Evolutionary conservation across 2,329 filamentous ascomycete genomes (phyloP).

Genomic region (Gremmenia infestans): DNA sequence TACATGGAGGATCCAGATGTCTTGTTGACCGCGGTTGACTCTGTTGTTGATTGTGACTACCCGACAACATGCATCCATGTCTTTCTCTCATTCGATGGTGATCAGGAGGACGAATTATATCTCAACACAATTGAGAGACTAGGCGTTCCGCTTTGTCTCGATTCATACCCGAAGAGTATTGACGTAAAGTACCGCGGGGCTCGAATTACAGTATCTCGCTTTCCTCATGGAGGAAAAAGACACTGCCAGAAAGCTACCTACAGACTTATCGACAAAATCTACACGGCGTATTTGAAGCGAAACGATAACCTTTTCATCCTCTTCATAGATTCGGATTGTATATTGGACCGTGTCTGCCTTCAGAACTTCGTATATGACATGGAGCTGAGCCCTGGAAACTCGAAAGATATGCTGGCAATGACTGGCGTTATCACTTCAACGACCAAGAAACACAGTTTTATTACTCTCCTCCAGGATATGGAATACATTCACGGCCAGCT

Average conservation of each 20-base stretch:
- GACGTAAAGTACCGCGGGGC: constrained; percentile 80
- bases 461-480: constrained; percentile 94
- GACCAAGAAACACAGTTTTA: constrained; percentile 78
- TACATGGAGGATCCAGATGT: constrained; percentile 88
- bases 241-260: constrained; percentile 93
- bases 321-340: constrained; percentile 97
- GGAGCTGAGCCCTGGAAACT: constrained; percentile 91
- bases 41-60: constrained; percentile 90
- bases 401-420: constrained; percentile 92
- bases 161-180: constrained; percentile 82
- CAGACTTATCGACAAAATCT: constrained; percentile 88
- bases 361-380: constrained; percentile 99
- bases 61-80: constrained; percentile 88
- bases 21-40: constrained; percentile 81
- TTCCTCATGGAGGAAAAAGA: constrained; percentile 88
- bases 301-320: constrained; percentile 93
- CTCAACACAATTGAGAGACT: constrained; percentile 80
- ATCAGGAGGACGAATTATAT: constrained; percentile 83
- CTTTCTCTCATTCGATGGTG: constrained; percentile 92
- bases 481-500: constrained; percentile 97
- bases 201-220: constrained; percentile 85
- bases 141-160: constrained; percentile 71
- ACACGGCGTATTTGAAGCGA: constrained; percentile 75
- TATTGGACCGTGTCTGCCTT: constrained; percentile 82
- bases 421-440: constrained; percentile 96